Evolutionary conservation across 2,329 filamentous ascomycete genomes (phyloP).

Genomic region (Plectosphaerella plurivora): DNA sequence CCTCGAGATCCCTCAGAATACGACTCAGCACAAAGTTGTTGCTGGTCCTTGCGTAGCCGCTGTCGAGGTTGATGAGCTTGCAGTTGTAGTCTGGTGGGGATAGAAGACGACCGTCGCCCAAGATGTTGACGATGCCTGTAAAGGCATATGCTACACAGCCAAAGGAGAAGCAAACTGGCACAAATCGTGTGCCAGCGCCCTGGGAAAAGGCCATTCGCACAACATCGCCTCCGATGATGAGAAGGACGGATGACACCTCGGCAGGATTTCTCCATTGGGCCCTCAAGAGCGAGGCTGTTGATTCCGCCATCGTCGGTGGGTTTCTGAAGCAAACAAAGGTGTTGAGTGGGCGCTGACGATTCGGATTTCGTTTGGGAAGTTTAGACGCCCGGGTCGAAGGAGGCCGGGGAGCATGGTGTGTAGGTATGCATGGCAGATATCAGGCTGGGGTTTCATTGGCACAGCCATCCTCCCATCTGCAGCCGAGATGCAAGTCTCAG

Average conservation of each 20-base stretch:
- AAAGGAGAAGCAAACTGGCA: slow-evolving; percentile 17
- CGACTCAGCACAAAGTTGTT: slow-evolving; percentile 10
- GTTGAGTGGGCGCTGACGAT: too few relatives aligned
- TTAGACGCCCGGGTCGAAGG: too few relatives aligned
- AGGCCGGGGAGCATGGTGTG: too few relatives aligned
- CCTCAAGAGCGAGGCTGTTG: background rate
- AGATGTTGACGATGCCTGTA: slow-evolving; percentile 6
- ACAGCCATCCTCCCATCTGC: too few relatives aligned
- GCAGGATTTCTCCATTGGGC: slow-evolving; percentile 11
- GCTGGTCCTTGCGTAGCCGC: slow-evolving; percentile 11
- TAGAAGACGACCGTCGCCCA: slow-evolving; percentile 14
- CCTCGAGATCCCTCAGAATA: slow-evolving; percentile 6
- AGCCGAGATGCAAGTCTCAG: too few relatives aligned
- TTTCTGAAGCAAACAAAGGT: background rate
- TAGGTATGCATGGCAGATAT: too few relatives aligned
- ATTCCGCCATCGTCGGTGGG: background rate
- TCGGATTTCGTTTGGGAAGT: too few relatives aligned
- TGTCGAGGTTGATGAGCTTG: slow-evolving; percentile 16
- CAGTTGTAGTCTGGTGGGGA: slow-evolving; percentile 10
- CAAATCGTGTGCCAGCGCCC: slow-evolving; percentile 7
- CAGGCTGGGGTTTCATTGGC: too few relatives aligned
- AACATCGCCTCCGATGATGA: slow-evolving; percentile 15
- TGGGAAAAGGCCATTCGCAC: slow-evolving; percentile 15
- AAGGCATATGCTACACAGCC: slow-evolving; percentile 17
- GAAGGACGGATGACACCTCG: slow-evolving; percentile 11